Conservation (phyloP, 805 yeast genomes). For the Kuraishia piskuri region DNA sequence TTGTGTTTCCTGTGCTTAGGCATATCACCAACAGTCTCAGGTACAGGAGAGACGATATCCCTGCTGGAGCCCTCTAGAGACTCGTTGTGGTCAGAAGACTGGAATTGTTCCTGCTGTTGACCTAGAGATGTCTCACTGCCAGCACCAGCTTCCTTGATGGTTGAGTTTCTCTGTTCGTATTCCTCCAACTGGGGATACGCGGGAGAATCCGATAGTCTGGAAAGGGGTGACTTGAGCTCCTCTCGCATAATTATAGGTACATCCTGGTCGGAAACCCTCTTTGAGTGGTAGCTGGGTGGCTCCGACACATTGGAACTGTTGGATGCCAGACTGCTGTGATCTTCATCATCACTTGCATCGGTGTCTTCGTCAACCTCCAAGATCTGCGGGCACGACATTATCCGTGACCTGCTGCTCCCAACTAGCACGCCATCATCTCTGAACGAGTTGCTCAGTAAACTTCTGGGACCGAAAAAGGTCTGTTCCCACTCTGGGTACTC, state of each 20-base stretch:
- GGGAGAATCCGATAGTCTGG: neutral
- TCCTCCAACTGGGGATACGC: neutral
- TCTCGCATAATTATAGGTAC: neutral
- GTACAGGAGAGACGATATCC: neutral
- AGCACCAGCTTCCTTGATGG: neutral
- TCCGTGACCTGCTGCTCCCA: neutral
- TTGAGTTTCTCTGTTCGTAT: neutral
- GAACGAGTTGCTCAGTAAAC: neutral
- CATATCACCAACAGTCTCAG: neutral
- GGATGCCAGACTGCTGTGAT: neutral
- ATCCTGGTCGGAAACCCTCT: neutral
- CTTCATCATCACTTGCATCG: neutral
- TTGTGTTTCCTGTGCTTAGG: neutral
- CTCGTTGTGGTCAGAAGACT: neutral
- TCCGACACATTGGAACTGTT: constrained; percentile 14
- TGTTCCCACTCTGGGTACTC: constrained; percentile 55
- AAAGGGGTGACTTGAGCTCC: neutral
- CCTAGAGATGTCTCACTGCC: neutral
- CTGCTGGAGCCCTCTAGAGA: neutral
- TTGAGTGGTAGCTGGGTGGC: constrained; percentile 21
- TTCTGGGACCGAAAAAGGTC: constrained; percentile 47
- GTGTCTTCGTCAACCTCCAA: neutral
- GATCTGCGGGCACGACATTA: neutral
- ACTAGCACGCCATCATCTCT: neutral
- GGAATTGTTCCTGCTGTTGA: neutral